Evolutionary conservation across 371 early-diverging fungal species (phyloP).

Genomic region (Mycotypha africana): DNA sequence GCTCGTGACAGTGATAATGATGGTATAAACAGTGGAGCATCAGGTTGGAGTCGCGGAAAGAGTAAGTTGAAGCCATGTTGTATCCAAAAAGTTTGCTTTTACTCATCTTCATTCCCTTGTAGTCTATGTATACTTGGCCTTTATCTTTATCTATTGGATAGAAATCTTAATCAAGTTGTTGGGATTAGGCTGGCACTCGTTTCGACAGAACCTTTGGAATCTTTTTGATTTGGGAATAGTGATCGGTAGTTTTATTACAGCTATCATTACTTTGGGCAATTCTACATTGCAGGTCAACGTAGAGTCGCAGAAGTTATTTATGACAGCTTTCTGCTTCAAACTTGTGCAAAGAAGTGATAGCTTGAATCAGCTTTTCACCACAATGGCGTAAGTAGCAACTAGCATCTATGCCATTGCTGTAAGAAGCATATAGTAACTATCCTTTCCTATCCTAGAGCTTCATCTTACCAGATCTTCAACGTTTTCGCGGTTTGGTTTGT

Average conservation of each 20-base stretch:
- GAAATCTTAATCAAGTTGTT: slow-evolving; percentile 49
- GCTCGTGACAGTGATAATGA: slow-evolving; percentile 1
- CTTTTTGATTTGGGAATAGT: slow-evolving; percentile 53
- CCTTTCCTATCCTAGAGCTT: slow-evolving; percentile 31
- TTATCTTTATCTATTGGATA: slow-evolving; percentile 44
- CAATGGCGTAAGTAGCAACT: slow-evolving; percentile 49
- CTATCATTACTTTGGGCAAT: slow-evolving; percentile 28
- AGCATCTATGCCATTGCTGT: neutral
- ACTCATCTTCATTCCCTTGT: slow-evolving; percentile 1
- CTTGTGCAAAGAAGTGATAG: slow-evolving; percentile 60
- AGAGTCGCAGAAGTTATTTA: slow-evolving; percentile 56
- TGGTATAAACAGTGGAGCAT: slow-evolving; percentile 13
- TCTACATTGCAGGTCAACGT: slow-evolving; percentile 36
- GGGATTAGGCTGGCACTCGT: slow-evolving; percentile 56
- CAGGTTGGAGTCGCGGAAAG: slow-evolving; percentile 21
- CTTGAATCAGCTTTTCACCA: slow-evolving; percentile 61
- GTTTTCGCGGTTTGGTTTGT: slow-evolving; percentile 67
- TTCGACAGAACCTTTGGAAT: slow-evolving; percentile 57
- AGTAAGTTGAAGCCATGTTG: slow-evolving; percentile 18
- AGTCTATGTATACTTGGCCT: slow-evolving; percentile 43
- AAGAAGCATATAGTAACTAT: neutral
- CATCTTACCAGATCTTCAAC: slow-evolving; percentile 56
- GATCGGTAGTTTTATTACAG: slow-evolving; percentile 44
- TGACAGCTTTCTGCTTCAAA: slow-evolving; percentile 61
- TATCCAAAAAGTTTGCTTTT: neutral